phyloP scores from a whole-genome alignment of 1,284 basidiomycete genomes.

The Sparassis latifolia region DNA sequence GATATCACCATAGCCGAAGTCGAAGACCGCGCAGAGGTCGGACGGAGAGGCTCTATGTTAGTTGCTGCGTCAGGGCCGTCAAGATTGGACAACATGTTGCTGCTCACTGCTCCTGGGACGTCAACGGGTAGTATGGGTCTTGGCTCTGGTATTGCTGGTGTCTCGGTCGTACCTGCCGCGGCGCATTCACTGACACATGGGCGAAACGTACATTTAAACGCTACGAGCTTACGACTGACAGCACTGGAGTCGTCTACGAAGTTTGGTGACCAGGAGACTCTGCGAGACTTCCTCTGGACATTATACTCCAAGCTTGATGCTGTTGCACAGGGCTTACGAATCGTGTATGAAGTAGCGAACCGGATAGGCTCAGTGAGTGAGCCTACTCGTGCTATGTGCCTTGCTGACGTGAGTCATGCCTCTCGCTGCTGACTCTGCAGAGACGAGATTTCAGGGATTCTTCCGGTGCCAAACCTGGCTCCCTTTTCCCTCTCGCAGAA shows the following conservation, averaged over 20 bases:
- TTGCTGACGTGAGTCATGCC: neutral
- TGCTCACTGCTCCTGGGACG: slow-evolving; percentile 30
- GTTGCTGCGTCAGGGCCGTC: slow-evolving; percentile 6
- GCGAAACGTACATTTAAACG: slow-evolving; percentile 27
- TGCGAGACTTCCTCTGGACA: slow-evolving; percentile 96
- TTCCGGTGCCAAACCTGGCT: slow-evolving; percentile 65
- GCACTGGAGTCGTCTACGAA: slow-evolving; percentile 74
- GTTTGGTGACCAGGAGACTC: slow-evolving; percentile 75
- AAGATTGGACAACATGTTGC: slow-evolving; percentile 34
- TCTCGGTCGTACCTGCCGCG: slow-evolving; percentile 15
- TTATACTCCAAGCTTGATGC: slow-evolving; percentile 95
- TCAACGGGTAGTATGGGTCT: slow-evolving; percentile 11
- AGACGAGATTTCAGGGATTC: slow-evolving; percentile 84
- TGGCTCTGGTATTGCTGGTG: slow-evolving; percentile 17
- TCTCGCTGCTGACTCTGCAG: slow-evolving; percentile 32
- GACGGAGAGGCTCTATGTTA: slow-evolving; percentile 48
- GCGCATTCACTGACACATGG: slow-evolving; percentile 3
- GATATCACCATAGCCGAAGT: slow-evolving; percentile 90
- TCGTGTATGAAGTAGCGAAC: slow-evolving; percentile 87
- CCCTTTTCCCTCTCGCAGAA: slow-evolving; percentile 78
- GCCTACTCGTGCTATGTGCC: neutral
- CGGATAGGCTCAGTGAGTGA: slow-evolving; percentile 77
- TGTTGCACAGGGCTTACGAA: slow-evolving; percentile 88
- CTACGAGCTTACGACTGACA: slow-evolving; percentile 60
- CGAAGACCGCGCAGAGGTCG: slow-evolving; percentile 78